Base-by-base conservation (phyloP, 2,329 filamentous ascomycete genomes). In the Penicillium sp. region DNA sequence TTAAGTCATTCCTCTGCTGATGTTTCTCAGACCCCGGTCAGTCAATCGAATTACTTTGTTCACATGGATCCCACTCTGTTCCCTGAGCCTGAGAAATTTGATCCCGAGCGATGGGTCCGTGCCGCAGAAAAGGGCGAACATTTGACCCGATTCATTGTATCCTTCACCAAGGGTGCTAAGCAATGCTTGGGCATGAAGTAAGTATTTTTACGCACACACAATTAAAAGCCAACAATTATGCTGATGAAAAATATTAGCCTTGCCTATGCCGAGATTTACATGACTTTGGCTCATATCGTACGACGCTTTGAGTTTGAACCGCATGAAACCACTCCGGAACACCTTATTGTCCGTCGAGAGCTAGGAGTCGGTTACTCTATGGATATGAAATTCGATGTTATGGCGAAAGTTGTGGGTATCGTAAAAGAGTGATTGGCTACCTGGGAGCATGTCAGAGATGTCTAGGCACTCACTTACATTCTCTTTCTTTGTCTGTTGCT, bases 181-280 rank as follows among this genome's bases (percentile, higher is more conserved):
- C 64, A 66, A 31, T 67, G 64, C 37, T 55, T 67, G 10, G 64
- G 64, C 21, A 66, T 67, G 44, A 67, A 66, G 64, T 67, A 45
- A 45, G 63, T 59, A 13, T 2, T 31, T 21, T 10, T 21, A 4
- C 19, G n/a, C 21, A 49, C 3, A 3, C 13, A n/a, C 25, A 23
- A 8, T 16, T 8, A 27, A 31, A 6, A 45, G 11, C 1, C 19
- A 13, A 13, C 11, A n/a, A 14, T 23, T 21, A 8, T 44, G 7
- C 11, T 46, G n/a, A 37, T 57, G 7, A 54, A 21, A 5, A 19
- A 39, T 19, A 45, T 14, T 42, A 67, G 64, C 31, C 62, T 67
- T 19, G 64, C 64, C 37, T 65, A 67, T 43, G 60, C 63, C 11
- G 64, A 67, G 25, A 62, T 67, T 2, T 67, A 63, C 27, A 53